phyloP scores from a whole-genome alignment of 805 yeast genomes.

The Metschnikowia anglica region DNA sequence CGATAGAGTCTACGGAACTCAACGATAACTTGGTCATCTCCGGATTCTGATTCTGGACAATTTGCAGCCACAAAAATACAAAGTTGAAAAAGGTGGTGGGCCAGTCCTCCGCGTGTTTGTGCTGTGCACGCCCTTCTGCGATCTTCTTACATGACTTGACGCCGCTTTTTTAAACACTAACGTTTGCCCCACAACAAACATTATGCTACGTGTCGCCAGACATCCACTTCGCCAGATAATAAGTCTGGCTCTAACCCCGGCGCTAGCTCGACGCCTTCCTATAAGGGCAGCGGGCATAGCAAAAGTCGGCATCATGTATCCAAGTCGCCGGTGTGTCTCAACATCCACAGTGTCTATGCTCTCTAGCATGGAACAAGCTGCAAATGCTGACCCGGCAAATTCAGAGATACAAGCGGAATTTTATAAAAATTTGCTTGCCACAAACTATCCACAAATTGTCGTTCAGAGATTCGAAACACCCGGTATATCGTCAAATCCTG shows the following conservation, averaged over 20 bases:
- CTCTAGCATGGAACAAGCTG: slow-evolving; percentile 69
- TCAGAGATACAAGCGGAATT: slow-evolving; percentile 79
- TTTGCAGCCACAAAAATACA: neutral
- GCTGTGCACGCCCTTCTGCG: slow-evolving; percentile 19
- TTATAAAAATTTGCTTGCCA: slow-evolving; percentile 67
- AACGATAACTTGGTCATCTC: slow-evolving; percentile 38
- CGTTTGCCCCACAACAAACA: slow-evolving; percentile 2
- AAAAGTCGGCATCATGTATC: neutral
- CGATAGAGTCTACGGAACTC: slow-evolving; percentile 48
- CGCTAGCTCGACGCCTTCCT: slow-evolving; percentile 1
- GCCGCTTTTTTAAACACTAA: slow-evolving; percentile 3
- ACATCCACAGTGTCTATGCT: slow-evolving; percentile 31
- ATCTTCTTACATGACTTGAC: slow-evolving; percentile 7
- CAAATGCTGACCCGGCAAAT: slow-evolving; percentile 71
- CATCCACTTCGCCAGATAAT: slow-evolving; percentile 7
- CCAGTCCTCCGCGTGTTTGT: slow-evolving; percentile 11
- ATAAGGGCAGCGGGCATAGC: neutral
- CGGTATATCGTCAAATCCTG: slow-evolving; percentile 82
- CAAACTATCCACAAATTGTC: slow-evolving; percentile 93
- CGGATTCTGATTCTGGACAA: slow-evolving; percentile 12
- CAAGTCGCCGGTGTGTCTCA: slow-evolving; percentile 20
- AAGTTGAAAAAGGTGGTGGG: too few relatives aligned
- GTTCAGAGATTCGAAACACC: slow-evolving; percentile 93
- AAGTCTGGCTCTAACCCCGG: slow-evolving; percentile 1
- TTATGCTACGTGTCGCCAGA: slow-evolving; percentile 12